Percentiles rank a stretch among this genome's conserved stretches.
phyloP scores from a whole-genome alignment of 805 yeast species.

The Hanseniaspora taiwanica region DNA sequence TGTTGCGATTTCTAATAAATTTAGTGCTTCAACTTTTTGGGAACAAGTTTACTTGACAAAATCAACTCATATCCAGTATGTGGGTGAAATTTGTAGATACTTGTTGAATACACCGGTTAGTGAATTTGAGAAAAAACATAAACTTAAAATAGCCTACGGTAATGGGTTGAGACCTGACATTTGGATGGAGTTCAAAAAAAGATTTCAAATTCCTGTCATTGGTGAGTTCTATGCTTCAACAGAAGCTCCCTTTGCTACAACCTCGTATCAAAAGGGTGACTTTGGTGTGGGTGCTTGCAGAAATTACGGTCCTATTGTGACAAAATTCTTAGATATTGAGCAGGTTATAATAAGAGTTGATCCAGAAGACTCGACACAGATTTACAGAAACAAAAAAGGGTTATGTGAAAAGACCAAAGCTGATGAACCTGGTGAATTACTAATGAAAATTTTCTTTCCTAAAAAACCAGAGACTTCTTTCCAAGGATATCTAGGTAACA shows the following conservation, averaged over 20 bases:
- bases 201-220: constrained; percentile 61
- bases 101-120: constrained; percentile 42
- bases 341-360: constrained; percentile 64
- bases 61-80: constrained; percentile 82
- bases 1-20: constrained; percentile 65
- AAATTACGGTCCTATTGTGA: constrained; percentile 54
- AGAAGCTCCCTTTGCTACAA: constrained; percentile 81
- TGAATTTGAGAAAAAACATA: constrained; percentile 52
- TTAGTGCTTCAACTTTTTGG: constrained; percentile 81
- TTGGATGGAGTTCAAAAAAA: constrained; percentile 65
- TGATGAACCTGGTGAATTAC: constrained; percentile 75
- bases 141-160: constrained; percentile 64
- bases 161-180: constrained; percentile 85
- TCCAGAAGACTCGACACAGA: constrained; percentile 59
- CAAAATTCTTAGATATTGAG: constrained; percentile 34
- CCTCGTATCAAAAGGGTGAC: constrained; percentile 64
- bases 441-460: constrained; percentile 59
- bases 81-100: constrained; percentile 90
- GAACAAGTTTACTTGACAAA: constrained; percentile 59
- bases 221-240: constrained; percentile 94
- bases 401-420: constrained; percentile 38
- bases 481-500: constrained; percentile 82
- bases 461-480: constrained; percentile 58
- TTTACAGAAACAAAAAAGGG: constrained; percentile 60
- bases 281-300: constrained; percentile 83